Evolutionary conservation across 345 rosid genomes (phyloP).

Genomic region (Brassica rapa): DNA sequence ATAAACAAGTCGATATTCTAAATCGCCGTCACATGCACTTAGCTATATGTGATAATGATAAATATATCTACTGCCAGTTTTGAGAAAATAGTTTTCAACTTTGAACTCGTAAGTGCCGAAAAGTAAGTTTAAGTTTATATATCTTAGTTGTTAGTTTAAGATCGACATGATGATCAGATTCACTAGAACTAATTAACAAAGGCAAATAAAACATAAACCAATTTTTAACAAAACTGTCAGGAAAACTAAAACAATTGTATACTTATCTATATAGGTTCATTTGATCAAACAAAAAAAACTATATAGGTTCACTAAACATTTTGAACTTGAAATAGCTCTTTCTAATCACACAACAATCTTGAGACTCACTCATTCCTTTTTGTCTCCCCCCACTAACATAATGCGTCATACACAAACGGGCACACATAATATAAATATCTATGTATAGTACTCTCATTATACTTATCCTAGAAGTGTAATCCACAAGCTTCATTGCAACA

Average conservation of each 20-base stretch:
- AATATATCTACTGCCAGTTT: conserved; percentile 15
- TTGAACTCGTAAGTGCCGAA: conserved; percentile 16
- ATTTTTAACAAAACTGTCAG: not conserved
- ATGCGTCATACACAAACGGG: conserved; percentile 28
- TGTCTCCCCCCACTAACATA: conserved; percentile 38
- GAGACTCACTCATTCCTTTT: conserved; percentile 35
- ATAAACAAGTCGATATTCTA: conserved; percentile 10
- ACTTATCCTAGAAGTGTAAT: conserved; percentile 30
- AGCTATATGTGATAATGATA: conserved; percentile 17
- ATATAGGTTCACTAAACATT: not conserved
- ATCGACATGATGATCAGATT: conserved; percentile 28
- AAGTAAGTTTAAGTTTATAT: conserved; percentile 9
- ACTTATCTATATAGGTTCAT: not conserved
- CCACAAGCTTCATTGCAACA: conserved; percentile 24
- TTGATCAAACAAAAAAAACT: not conserved
- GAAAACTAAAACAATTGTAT: not conserved
- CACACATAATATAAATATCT: conserved; percentile 21
- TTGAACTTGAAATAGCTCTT: conserved; percentile 1
- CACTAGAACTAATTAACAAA: not conserved
- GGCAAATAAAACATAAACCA: conserved; percentile 3
- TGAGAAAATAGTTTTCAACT: not conserved
- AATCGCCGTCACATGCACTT: conserved; percentile 32
- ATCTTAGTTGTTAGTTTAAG: conserved; percentile 24
- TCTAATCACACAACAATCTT: conserved; percentile 35
- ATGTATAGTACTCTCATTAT: conserved; percentile 29